A percentile compares a stretch with the other conserved stretches of the same genome.
Evolutionary conservation across 441 rosid species (phyloP).

Genomic region (Euphorbia schlechtendalii): DNA sequence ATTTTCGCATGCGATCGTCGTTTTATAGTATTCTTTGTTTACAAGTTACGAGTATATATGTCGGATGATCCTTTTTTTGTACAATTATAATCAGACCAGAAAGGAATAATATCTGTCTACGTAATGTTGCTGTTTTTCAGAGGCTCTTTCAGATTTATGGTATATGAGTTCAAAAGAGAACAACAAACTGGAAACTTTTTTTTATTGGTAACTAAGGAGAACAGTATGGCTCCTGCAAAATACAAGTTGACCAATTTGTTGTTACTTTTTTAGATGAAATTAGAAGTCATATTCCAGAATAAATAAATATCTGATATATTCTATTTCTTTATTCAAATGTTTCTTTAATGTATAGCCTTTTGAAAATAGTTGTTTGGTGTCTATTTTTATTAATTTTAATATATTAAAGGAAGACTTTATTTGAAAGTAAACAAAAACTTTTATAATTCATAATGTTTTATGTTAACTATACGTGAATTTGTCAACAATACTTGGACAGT

Average conservation of each 20-base stretch:
- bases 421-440: no score
- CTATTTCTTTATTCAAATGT: no score
- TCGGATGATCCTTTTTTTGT: background rate
- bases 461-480: no score
- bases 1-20: no score
- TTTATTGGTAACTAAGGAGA: background rate
- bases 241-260: background rate
- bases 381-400: no score
- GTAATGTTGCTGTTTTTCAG: background rate
- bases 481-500: no score
- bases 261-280: background rate
- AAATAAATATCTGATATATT: no score
- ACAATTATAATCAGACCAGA: background rate
- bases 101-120: background rate
- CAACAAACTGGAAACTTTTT: background rate
- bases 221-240: background rate
- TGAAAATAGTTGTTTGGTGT: no score
- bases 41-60: background rate
- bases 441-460: no score
- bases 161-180: background rate
- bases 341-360: no score
- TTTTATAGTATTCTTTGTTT: background rate
- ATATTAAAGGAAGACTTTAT: no score
- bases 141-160: background rate
- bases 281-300: no score